Conservation (phyloP, 2,329 filamentous ascomycete genomes). For the Claviceps capensis region DNA sequence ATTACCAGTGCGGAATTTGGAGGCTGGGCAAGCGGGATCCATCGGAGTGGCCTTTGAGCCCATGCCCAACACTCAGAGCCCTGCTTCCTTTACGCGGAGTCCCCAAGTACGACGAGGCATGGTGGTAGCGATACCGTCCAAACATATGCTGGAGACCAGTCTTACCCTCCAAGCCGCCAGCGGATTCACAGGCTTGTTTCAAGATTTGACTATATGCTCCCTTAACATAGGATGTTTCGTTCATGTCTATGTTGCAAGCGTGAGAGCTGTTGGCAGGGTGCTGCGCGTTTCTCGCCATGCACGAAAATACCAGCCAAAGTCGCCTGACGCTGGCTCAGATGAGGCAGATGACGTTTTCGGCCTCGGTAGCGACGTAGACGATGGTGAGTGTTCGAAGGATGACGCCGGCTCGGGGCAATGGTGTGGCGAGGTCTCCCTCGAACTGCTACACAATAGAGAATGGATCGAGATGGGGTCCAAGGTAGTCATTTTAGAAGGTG, state of each 20-base stretch:
- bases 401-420: conserved; percentile 9
- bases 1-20: conserved; percentile 62
- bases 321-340: conserved; percentile 9
- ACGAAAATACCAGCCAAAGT: conserved; percentile 13
- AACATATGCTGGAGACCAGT: conserved; percentile 41
- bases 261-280: conserved; percentile 69
- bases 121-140: conserved; percentile 55
- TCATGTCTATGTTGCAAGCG: conserved; percentile 77
- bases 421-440: conserved; percentile 44
- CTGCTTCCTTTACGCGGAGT: conserved; percentile 8
- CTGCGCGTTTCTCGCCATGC: conserved; percentile 33
- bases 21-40: conserved; percentile 76
- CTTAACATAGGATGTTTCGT: conserved; percentile 56
- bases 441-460: conserved; percentile 55
- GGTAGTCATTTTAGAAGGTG: conserved; percentile 59
- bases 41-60: conserved; percentile 59
- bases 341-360: conserved; percentile 44
- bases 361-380: conserved; percentile 34
- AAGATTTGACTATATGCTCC: conserved; percentile 44
- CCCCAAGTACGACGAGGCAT: conserved; percentile 62
- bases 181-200: conserved; percentile 59
- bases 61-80: conserved; percentile 1
- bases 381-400: conserved; percentile 16
- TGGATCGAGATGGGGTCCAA: conserved; percentile 61
- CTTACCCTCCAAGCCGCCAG: conserved; percentile 50